Evolutionary conservation across 441 rosid species (phyloP), one percentile per base, ranked within the genome.

Genomic region (Sinapis alba): DNA sequence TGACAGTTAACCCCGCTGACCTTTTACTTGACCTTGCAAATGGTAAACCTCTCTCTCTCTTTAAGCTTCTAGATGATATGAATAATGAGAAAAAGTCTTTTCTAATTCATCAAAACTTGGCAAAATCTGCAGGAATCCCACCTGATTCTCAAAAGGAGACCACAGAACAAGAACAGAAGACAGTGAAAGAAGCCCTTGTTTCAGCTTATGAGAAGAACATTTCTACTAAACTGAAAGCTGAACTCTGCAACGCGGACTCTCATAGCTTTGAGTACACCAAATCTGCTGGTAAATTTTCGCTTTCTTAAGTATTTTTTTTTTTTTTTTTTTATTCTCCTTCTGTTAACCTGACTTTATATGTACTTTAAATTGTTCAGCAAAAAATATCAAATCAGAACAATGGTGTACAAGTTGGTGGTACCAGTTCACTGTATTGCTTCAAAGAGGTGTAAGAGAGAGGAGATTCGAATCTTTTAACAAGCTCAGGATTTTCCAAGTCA

Each of bases 401-500:
- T 94, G 98, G 98, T 83, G 94, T 84, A 92, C 90, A 56, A 89
- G 89, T 80, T 94, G 97, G 98, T 88, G 97, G 97, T 88, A 92
- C 75, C 98, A 94, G 72, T 94, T 94, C 89, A 90, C 80, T 67
- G 97, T 92, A 69, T 80, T 94, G 72, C 91, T 94, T 56, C 94
- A 88, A 67, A 81, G 98, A 63, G 98, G 98, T 3, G 83, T 94
- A 62, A 83, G 88, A 66, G 98, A 94, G 72, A 80, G 98, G 69
- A 82, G 94, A 73, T 82, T 75, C 59, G 97, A 94, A 86, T 87
- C 98, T 30, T 94, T 94, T 84, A 94, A 94, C 81, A 85, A 86
- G 82, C 92, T 94, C 1, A 87, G 97, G 76, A 94, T 92, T 81
- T 94, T 94, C 87, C 98, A 94, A 81, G 98, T 92, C 81, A 81